phyloP scores from a whole-genome alignment of 257 asterid genomes.

The Anisodus acutangulus region DNA sequence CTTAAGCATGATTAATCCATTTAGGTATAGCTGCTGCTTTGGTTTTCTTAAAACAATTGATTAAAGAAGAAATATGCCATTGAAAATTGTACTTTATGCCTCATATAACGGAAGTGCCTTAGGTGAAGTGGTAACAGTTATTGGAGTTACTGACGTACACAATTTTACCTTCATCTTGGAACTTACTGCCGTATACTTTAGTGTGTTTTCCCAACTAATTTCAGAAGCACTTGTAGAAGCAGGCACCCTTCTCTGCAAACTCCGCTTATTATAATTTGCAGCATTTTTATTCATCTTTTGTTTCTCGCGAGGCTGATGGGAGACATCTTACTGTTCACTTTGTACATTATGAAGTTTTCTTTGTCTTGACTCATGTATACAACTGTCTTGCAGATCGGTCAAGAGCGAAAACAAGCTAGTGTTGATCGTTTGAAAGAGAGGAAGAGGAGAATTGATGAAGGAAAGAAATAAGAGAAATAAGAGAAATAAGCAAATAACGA shows the following conservation, averaged over 20 bases:
- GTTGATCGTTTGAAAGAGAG: conserved; percentile 51
- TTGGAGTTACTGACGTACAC: not conserved
- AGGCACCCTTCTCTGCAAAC: not conserved
- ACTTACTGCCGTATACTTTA: not conserved
- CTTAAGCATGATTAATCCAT: conserved; percentile 14
- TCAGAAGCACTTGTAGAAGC: not conserved
- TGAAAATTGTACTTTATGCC: not conserved
- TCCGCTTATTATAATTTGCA: not conserved
- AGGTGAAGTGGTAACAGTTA: not conserved
- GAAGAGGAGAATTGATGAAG: conserved; percentile 52
- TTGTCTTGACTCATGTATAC: conserved; percentile 15
- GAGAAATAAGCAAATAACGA: conserved; percentile 23
- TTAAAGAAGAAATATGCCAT: not conserved
- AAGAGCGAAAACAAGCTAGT: conserved; percentile 44
- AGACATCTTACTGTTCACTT: not conserved
- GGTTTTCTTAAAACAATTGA: not conserved
- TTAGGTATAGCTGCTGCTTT: not conserved
- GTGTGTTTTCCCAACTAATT: not conserved
- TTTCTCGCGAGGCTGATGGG: not conserved
- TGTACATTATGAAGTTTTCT: not conserved
- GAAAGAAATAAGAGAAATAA: conserved; percentile 45
- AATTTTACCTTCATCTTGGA: not conserved
- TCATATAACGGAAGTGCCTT: not conserved
- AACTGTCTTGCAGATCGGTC: conserved; percentile 57
- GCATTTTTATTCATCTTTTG: not conserved